A percentile compares a stretch with the other conserved stretches of the same genome.
These are phyloP conservation scores for Lactarius hatsudake DNA, from an alignment of 768 basidiomycete genomes.

Conservation along the genomic window DNA sequence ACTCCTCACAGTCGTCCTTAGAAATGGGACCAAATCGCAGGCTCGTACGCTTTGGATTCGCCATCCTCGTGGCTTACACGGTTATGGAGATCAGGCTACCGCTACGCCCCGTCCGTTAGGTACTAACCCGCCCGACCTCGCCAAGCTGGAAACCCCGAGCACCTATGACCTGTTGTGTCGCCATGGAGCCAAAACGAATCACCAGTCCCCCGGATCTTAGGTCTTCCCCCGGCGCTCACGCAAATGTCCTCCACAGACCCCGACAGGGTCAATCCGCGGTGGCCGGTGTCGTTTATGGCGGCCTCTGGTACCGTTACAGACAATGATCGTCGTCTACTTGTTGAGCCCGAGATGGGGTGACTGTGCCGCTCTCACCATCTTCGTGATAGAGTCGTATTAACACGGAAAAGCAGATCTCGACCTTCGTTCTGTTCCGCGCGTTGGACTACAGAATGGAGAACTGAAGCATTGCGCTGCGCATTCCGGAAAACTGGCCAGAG, in stretches of 20 bases:
- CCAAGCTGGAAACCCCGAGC: constrained; percentile 2
- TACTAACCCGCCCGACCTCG: neutral
- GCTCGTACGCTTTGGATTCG: no score
- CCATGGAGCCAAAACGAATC: constrained; percentile 13
- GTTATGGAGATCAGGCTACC: no score
- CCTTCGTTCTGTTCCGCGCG: constrained; percentile 12
- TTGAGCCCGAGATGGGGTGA: constrained; percentile 3
- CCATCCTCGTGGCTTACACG: no score
- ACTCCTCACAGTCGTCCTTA: no score
- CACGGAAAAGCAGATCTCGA: constrained; percentile 1
- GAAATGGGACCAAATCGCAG: no score
- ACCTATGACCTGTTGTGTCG: constrained; percentile 10
- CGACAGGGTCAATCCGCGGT: constrained; percentile 17
- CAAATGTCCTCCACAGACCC: constrained; percentile 11
- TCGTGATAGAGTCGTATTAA: neutral
- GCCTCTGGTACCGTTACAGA: no score
- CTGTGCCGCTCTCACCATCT: neutral
- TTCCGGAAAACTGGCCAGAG: neutral
- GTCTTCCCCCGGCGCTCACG: constrained; percentile 13
- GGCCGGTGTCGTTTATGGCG: constrained; percentile 19
- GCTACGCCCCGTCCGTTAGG: no score
- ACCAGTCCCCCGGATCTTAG: constrained; percentile 4
- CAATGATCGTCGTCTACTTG: constrained; percentile 5
- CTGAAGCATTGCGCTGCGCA: neutral
- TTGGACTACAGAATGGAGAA: constrained; percentile 15